Base-by-base conservation (phyloP, 331 rosid species). In the Cydonia oblonga region DNA sequence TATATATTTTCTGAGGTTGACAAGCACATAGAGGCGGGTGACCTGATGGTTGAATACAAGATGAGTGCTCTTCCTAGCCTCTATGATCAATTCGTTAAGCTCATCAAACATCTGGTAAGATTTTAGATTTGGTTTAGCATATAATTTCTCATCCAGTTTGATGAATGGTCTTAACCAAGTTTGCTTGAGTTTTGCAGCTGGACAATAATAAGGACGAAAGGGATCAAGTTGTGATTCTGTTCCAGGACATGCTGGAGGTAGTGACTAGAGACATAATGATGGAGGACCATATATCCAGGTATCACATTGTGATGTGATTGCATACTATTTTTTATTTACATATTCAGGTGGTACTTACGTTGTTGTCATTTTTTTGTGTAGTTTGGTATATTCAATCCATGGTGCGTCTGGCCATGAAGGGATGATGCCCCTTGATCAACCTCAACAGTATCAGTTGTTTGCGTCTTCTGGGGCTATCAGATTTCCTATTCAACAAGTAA, bases 231-330 rank as follows among this genome's bases (percentile, higher is more conserved):
- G 99, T 95, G 76, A 80, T 95, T 84, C 82, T 91, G 56, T 95
- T 95, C 85, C 99, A 95, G 85, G 97, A 95, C 87, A 95, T 95
- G 99, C 86, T 87, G 68, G 99, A 95, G 83, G 96, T 87, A 24
- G 92, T 95, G 60, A 87, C 96, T 0, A 87, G 93, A 82, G 99
- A 95, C 81, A 95, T 93, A 74, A 90, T 38, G 42, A 38, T 79
- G 96, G 99, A 89, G 80, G 96, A 92, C 61, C 76, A 81, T 4
- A 70, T 83, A 32, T 44, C 74, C 76, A 86, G 96, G 99, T 95
- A 74, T 72, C 74, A 61, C 29, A 71, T 74, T 61, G 22, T 60
- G 25, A 61, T 44, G 73, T 80, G 71, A 69, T 66, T 65, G 22
- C 18, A 3, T 18, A 71, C 1, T 68, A 22, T 7, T 49, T 60